Percentiles rank a stretch among this genome's conserved stretches.
Conservation (phyloP, 2,329 filamentous ascomycete genomes). For the Aotearoamyces nothofagi region DNA sequence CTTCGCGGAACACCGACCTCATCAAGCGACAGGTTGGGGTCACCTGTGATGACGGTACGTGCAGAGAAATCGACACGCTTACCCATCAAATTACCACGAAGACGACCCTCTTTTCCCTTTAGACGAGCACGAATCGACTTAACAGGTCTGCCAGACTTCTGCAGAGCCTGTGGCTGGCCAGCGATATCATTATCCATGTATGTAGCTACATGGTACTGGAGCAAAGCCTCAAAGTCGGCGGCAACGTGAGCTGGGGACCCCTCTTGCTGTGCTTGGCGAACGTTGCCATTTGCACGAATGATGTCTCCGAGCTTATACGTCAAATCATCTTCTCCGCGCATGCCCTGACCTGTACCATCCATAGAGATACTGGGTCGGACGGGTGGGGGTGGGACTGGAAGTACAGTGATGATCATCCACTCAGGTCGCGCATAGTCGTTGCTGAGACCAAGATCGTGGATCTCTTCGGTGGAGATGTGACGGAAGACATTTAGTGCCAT, state of each 20-base stretch:
- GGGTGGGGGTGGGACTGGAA: conserved; percentile 88
- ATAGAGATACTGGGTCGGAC: conserved; percentile 96
- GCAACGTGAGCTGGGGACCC: conserved; percentile 86
- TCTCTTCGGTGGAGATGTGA: conserved; percentile 67
- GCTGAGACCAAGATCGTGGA: conserved; percentile 80
- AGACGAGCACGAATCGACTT: conserved; percentile 94
- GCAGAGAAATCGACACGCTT: conserved; percentile 99
- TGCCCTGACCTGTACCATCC: conserved; percentile 81
- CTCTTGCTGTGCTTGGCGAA: conserved; percentile 78
- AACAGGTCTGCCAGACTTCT: conserved; percentile 91
- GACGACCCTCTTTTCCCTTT: conserved; percentile 97
- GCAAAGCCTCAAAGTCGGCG: conserved; percentile 74
- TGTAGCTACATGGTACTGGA: conserved; percentile 97
- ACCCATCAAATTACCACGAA: conserved; percentile 97
- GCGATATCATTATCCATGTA: conserved; percentile 99
- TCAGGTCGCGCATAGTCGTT: conserved; percentile 91
- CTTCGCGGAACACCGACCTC: conserved; percentile 93
- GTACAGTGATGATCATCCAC: conserved; percentile 94
- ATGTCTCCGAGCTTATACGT: conserved; percentile 99
- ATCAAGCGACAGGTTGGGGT: conserved; percentile 89
- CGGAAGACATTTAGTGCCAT: conserved; percentile 77
- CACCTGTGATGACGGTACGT: conserved; percentile 98
- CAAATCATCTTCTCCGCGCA: conserved; percentile 95
- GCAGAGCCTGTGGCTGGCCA: conserved; percentile 81
- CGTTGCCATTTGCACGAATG: conserved; percentile 91